These are phyloP conservation scores for Aspergillus fischeri DNA, from an alignment of 2,329 filamentous ascomycete genomes.

Conservation along the genomic window DNA sequence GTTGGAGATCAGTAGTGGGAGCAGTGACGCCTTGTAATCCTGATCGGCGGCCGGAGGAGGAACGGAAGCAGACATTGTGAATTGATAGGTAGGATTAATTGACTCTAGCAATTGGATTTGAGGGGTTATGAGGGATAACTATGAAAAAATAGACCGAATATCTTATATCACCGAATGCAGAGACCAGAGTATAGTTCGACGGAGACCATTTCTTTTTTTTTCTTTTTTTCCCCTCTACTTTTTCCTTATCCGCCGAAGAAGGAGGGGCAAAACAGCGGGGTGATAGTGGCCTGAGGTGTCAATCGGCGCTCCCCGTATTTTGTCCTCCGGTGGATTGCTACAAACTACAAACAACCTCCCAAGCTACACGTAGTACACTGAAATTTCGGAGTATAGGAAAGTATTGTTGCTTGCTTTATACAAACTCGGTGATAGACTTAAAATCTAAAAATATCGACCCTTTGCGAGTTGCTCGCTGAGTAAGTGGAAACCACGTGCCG, in stretches of 20 bases:
- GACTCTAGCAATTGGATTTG: neutral
- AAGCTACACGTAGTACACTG: neutral
- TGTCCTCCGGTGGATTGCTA: neutral
- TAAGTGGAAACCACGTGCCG: constrained; percentile 22
- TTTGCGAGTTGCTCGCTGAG: neutral
- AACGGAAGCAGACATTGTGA: constrained; percentile 23
- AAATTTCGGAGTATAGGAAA: neutral
- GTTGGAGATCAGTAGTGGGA: constrained; percentile 37
- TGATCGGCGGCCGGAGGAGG: constrained; percentile 23
- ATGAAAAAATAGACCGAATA: neutral
- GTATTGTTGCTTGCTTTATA: neutral
- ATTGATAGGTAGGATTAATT: neutral
- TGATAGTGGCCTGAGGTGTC: neutral
- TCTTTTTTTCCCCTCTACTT: constrained; percentile 1
- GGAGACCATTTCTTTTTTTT: neutral
- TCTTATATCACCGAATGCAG: neutral
- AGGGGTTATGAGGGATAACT: neutral
- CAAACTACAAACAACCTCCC: neutral
- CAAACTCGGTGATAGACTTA: neutral
- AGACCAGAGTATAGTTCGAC: neutral
- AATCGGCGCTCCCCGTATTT: neutral
- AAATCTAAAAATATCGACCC: neutral
- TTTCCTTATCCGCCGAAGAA: constrained; percentile 6
- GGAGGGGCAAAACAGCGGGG: constrained; percentile 22
- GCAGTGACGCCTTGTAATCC: constrained; percentile 37